Conservation (phyloP, 148 eudicot species). For the Rheum nobile region DNA sequence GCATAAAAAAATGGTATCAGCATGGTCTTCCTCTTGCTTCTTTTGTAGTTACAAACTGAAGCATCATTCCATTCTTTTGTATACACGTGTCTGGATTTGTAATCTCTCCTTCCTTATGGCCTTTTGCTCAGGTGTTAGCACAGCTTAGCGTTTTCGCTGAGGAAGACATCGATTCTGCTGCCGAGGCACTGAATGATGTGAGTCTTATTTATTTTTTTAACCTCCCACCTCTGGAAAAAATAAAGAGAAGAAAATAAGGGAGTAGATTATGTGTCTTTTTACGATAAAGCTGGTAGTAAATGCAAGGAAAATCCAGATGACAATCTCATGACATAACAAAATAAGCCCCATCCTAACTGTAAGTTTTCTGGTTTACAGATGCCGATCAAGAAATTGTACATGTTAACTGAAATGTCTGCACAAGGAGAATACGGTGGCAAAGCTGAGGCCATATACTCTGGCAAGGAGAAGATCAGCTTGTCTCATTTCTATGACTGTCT, state of each 20-base stretch:
- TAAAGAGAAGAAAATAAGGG: neutral
- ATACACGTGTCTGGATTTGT: neutral
- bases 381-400: slow-evolving; percentile 16
- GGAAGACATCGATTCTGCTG: slow-evolving; percentile 74
- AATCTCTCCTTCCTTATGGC: neutral
- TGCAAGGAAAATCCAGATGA: neutral
- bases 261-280: neutral
- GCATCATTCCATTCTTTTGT: neutral
- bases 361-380: slow-evolving; percentile 7
- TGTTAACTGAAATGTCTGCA: slow-evolving; percentile 19
- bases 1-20: neutral
- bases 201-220: slow-evolving; percentile 17
- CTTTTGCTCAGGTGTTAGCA: slow-evolving; percentile 45
- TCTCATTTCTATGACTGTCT: slow-evolving; percentile 17
- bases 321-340: neutral
- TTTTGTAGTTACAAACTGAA: neutral
- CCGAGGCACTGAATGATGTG: slow-evolving; percentile 84
- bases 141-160: slow-evolving; percentile 77
- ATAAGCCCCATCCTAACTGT: neutral
- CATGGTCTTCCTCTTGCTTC: neutral
- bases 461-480: slow-evolving; percentile 13
- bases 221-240: neutral
- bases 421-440: slow-evolving; percentile 19
- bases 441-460: slow-evolving; percentile 15
- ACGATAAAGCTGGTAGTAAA: neutral